A percentile compares a stretch with the other conserved stretches of the same genome.
Conservation (phyloP, 2,329 filamentous ascomycete species). For the Hypoxylon sp. region DNA sequence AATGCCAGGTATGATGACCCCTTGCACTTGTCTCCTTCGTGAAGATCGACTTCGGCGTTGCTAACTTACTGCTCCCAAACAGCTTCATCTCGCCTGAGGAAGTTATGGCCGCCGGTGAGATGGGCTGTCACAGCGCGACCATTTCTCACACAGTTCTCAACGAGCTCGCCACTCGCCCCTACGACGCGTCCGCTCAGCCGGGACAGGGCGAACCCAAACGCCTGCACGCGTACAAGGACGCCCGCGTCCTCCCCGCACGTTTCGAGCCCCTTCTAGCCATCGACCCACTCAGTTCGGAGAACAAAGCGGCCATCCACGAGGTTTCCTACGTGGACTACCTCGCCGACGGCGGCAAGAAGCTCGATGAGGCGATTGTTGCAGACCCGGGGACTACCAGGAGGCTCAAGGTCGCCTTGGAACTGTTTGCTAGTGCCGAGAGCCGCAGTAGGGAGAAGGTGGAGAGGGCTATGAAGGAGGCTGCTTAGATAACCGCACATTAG, state of each 20-base stretch:
- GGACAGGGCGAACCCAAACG: constrained; percentile 52
- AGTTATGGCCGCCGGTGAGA: constrained; percentile 55
- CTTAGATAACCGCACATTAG: constrained; percentile 2
- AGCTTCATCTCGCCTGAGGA: constrained; percentile 55
- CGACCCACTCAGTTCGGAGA: constrained; percentile 54
- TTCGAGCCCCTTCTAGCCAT: constrained; percentile 26
- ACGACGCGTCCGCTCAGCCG: constrained; percentile 49
- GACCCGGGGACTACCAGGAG: constrained; percentile 50
- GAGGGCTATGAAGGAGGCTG: constrained; percentile 34
- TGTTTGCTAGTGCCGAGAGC: constrained; percentile 52
- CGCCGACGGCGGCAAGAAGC: constrained; percentile 51
- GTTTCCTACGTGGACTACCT: constrained; percentile 54
- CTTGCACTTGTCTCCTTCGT: neutral
- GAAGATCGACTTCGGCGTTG: constrained; percentile 1
- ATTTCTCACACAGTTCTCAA: constrained; percentile 49
- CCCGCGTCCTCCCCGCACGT: constrained; percentile 22
- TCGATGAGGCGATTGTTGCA: constrained; percentile 52
- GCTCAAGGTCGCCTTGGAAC: constrained; percentile 49
- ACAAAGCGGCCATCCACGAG: constrained; percentile 47
- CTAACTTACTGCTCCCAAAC: constrained; percentile 10
- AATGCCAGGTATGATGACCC: constrained; percentile 43
- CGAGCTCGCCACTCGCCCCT: constrained; percentile 50
- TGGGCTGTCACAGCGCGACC: constrained; percentile 57
- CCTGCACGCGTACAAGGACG: constrained; percentile 49
- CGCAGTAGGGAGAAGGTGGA: constrained; percentile 51